Conservation (phyloP, 148 eudicot species). For the Agrostemma githago region DNA sequence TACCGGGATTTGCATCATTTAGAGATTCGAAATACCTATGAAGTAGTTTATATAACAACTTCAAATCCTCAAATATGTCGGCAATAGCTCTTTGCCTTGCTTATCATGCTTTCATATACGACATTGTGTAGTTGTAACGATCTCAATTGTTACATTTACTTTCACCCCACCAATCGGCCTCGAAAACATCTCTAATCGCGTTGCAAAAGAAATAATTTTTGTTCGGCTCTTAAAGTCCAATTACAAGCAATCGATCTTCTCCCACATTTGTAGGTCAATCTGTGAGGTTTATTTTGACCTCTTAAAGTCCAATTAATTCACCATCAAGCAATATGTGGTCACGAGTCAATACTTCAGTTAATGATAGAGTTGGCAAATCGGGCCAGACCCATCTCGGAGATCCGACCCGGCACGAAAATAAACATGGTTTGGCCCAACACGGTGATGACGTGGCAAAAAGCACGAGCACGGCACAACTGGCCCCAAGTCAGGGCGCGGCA, state of each 20-base stretch:
- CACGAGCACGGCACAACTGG: no score
- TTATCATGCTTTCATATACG: no score
- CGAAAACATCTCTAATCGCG: no score
- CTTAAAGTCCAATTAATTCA: no score
- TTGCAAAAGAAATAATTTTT: not conserved
- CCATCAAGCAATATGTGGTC: not conserved
- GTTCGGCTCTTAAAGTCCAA: not conserved
- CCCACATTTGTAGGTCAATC: not conserved
- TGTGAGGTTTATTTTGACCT: not conserved
- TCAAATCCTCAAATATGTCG: not conserved
- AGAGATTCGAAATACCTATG: not conserved
- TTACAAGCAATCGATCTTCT: not conserved
- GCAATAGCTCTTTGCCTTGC: no score
- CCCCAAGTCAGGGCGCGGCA: no score
- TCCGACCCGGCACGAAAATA: no score
- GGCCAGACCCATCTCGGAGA: no score
- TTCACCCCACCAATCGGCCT: not conserved
- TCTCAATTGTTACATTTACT: not conserved
- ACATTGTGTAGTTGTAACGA: not conserved
- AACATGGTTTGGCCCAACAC: no score
- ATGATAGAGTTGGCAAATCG: no score
- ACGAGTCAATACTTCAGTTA: not conserved
- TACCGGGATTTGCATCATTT: not conserved
- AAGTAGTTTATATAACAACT: not conserved
- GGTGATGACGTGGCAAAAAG: no score